phyloP scores from a whole-genome alignment of 768 basidiomycete genomes.

The Gymnopilus junonius region DNA sequence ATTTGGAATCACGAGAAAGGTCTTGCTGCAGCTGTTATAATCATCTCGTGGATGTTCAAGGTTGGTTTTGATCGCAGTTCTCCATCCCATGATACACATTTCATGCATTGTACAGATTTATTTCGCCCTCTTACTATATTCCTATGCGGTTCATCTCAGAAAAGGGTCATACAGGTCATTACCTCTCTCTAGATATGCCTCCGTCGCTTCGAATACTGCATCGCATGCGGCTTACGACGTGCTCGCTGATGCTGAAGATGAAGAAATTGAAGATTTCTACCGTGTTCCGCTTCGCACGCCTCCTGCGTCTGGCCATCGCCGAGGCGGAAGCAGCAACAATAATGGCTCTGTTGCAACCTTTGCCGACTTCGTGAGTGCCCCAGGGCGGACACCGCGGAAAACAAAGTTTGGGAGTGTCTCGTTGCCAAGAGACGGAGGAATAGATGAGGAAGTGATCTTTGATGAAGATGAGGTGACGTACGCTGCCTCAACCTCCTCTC shows the following conservation, averaged over 20 bases:
- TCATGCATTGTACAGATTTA: conserved; percentile 65
- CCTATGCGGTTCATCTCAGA: conserved; percentile 90
- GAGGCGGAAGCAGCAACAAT: conserved; percentile 29
- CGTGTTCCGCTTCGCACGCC: conserved; percentile 61
- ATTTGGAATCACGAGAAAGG: conserved; percentile 94
- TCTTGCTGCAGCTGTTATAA: conserved; percentile 74
- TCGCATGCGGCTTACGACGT: conserved; percentile 43
- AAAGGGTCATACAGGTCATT: conserved; percentile 89
- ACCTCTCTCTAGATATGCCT: conserved; percentile 54
- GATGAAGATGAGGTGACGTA: conserved; percentile 60
- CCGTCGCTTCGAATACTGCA: conserved; percentile 31
- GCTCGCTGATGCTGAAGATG: conserved; percentile 59
- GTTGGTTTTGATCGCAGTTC: conserved; percentile 44
- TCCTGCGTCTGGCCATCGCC: conserved; percentile 39
- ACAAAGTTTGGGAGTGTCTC: conserved; percentile 29
- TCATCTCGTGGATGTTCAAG: conserved; percentile 88
- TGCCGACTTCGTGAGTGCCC: conserved; percentile 67
- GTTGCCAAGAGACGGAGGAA: conserved; percentile 34
- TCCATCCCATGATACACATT: not conserved
- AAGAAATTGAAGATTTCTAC: conserved; percentile 71
- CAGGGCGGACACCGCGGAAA: conserved; percentile 40
- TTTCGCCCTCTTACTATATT: conserved; percentile 89
- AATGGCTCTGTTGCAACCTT: conserved; percentile 52
- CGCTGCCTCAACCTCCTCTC: conserved; percentile 44
- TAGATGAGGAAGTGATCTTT: conserved; percentile 60